Percentiles rank a stretch among this genome's conserved stretches.
These are phyloP conservation scores for Bruguiera hainesii DNA, from an alignment of 441 rosid species.

Conservation along the genomic window DNA sequence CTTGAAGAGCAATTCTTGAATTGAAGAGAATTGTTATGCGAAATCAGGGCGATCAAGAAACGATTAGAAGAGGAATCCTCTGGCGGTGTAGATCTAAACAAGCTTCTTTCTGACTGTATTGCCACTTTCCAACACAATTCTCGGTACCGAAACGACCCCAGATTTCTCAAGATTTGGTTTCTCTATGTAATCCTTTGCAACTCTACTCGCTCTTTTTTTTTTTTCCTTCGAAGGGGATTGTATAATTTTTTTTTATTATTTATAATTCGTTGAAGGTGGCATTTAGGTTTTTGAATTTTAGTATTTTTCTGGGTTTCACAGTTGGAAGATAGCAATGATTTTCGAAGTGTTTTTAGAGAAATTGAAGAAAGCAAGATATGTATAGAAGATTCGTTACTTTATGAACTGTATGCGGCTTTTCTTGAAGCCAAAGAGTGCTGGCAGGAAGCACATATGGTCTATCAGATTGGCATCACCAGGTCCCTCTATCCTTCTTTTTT, in stretches of 20 bases:
- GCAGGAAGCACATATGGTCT: constrained; percentile 57
- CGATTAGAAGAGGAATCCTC: constrained; percentile 36
- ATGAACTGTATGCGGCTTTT: constrained; percentile 69
- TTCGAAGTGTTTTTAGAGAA: constrained; percentile 47
- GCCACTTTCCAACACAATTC: constrained; percentile 45
- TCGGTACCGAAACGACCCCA: constrained; percentile 61
- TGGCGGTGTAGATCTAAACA: constrained; percentile 31
- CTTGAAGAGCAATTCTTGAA: background rate
- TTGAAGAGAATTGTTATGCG: background rate
- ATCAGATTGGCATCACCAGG: constrained; percentile 75
- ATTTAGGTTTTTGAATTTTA: background rate
- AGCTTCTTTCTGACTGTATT: constrained; percentile 50
- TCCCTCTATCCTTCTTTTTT: constrained; percentile 14
- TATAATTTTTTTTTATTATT: background rate
- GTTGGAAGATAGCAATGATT: constrained; percentile 66
- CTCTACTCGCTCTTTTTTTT: background rate
- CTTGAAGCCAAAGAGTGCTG: constrained; percentile 77
- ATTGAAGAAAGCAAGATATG: constrained; percentile 54
- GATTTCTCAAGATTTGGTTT: constrained; percentile 93
- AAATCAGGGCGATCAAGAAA: constrained; percentile 49
- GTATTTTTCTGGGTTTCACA: constrained; percentile 24
- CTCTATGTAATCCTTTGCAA: constrained; percentile 50
- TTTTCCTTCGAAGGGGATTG: background rate
- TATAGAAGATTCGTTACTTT: constrained; percentile 44
- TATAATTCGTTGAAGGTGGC: background rate